phyloP scores from a whole-genome alignment of 2,329 filamentous ascomycete species.

The Colletotrichum tropicale region DNA sequence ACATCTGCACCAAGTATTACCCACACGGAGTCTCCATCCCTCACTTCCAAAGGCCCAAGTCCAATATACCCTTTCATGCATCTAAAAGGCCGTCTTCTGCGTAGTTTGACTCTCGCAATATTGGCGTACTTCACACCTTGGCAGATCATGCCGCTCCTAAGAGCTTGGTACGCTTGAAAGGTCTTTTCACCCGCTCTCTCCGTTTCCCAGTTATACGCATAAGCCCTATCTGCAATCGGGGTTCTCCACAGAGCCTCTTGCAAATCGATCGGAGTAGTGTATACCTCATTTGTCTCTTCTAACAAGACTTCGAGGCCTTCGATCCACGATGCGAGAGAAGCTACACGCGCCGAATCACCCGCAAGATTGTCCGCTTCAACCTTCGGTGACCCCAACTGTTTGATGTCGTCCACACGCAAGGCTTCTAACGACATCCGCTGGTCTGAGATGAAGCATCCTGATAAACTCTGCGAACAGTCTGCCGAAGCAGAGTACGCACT shows the following conservation, averaged over 20 bases:
- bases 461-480: neutral
- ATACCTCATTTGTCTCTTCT: neutral
- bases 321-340: neutral
- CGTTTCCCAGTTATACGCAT: neutral
- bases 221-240: neutral
- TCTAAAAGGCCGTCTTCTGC: neutral
- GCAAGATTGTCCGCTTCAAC: neutral
- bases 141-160: neutral
- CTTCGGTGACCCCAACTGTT: neutral
- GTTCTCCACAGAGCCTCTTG: neutral
- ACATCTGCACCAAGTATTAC: neutral
- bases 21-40: neutral
- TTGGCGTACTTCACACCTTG: neutral
- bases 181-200: neutral
- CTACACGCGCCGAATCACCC: neutral
- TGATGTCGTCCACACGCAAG: neutral
- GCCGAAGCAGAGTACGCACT: neutral
- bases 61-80: neutral
- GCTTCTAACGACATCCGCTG: neutral
- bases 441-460: neutral
- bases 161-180: neutral
- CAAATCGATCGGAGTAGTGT: neutral
- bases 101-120: neutral
- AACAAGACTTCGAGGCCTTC: neutral
- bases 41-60: neutral